phyloP scores from a whole-genome alignment of 2,329 filamentous ascomycete genomes.

The Laburnicola sp. region DNA sequence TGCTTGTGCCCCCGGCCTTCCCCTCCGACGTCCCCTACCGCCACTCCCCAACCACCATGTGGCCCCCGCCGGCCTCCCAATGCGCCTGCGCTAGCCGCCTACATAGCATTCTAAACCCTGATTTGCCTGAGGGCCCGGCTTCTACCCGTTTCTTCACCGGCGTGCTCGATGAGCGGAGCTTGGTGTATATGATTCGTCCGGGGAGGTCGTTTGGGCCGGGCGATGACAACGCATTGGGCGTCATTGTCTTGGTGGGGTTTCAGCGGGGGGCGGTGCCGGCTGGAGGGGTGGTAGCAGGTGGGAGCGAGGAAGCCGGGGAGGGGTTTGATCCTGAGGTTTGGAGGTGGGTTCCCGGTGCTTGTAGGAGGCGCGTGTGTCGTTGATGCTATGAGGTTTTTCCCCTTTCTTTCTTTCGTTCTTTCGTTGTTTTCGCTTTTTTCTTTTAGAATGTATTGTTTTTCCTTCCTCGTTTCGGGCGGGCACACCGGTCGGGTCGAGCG shows the following conservation, averaged over 20 bases:
- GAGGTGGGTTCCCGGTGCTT: too few species aligned
- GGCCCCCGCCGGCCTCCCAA: conserved; percentile 34
- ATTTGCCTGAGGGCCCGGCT: conserved; percentile 11
- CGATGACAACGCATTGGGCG: conserved; percentile 27
- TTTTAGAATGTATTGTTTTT: too few species aligned
- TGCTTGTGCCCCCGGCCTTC: conserved; percentile 4
- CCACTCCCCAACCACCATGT: conserved; percentile 38
- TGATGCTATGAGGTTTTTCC: too few species aligned
- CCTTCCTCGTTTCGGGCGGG: too few species aligned
- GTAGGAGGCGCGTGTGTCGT: too few species aligned
- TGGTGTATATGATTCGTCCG: conserved; percentile 41
- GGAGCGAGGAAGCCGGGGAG: not conserved
- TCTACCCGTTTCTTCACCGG: conserved; percentile 30
- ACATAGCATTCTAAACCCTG: conserved; percentile 40
- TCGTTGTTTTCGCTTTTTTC: too few species aligned
- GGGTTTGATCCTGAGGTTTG: not conserved
- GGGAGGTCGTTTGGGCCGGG: conserved; percentile 24
- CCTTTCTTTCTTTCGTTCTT: too few species aligned
- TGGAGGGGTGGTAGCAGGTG: too few species aligned
- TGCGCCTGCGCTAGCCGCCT: conserved; percentile 35
- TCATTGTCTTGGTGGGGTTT: conserved; percentile 41
- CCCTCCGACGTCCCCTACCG: conserved; percentile 27
- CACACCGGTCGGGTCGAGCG: too few species aligned
- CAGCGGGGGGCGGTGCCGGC: conserved; percentile 14
- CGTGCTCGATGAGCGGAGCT: conserved; percentile 35